These are phyloP conservation scores for Fusarium nisikadoi DNA, from an alignment of 2,329 filamentous ascomycete species.

Conservation along the genomic window DNA sequence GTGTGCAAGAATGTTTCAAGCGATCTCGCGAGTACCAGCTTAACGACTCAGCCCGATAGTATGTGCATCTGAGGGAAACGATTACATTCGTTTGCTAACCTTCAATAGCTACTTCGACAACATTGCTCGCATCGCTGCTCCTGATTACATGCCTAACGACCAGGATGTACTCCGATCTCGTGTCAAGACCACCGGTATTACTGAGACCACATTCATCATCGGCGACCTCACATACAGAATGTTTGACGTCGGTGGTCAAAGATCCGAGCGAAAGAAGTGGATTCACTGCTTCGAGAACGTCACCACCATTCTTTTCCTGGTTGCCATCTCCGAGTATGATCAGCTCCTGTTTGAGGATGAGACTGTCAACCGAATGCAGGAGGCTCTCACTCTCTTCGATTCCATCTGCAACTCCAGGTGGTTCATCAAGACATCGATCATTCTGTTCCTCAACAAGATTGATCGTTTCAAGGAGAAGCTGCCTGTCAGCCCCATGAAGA, in stretches of 20 bases:
- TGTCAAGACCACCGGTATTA: constrained; percentile 98
- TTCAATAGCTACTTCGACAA: constrained; percentile 90
- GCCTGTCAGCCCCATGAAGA: constrained; percentile 83
- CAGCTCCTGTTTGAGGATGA: constrained; percentile 96
- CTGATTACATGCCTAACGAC: constrained; percentile 94
- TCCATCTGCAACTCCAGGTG: constrained; percentile 89
- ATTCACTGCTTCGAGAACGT: constrained; percentile 99
- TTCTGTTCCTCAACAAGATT: constrained; percentile 91
- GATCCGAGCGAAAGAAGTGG: constrained; percentile 98
- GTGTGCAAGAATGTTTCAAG: constrained; percentile 95
- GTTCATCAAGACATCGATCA: constrained; percentile 92
- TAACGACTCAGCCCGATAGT: constrained; percentile 97
- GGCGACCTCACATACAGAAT: constrained; percentile 94
- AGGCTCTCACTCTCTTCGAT: constrained; percentile 86
- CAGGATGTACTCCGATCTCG: constrained; percentile 94
- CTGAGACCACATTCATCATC: constrained; percentile 95
- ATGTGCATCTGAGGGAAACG: constrained; percentile 54
- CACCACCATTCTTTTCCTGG: constrained; percentile 94
- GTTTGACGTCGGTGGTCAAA: constrained; percentile 96
- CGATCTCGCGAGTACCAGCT: constrained; percentile 95
- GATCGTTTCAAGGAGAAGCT: constrained; percentile 91
- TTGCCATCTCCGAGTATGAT: constrained; percentile 97
- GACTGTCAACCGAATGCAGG: constrained; percentile 95
- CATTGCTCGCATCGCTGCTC: constrained; percentile 87
- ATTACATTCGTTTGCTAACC: constrained; percentile 47